Evolutionary conservation across 352 stramenopile species (phyloP).

Genomic region (Sclerospora graminicola): DNA sequence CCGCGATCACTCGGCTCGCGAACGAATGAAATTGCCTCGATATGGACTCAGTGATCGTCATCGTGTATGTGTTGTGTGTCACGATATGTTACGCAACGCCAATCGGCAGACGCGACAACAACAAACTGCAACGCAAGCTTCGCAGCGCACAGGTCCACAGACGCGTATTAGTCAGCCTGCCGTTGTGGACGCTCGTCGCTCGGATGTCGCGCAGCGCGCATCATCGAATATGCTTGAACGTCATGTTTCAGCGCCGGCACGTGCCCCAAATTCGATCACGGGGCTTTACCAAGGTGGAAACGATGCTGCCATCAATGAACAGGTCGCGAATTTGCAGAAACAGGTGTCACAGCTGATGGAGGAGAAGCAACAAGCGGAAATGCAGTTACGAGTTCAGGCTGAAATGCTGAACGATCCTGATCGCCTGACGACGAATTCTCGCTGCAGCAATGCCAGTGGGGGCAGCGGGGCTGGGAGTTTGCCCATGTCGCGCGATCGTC

Average conservation of each 20-base stretch:
- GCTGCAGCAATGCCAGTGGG: constrained; percentile 22
- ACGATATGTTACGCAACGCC: constrained; percentile 59
- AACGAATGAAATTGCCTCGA: constrained; percentile 73
- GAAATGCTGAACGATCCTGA: constrained; percentile 49
- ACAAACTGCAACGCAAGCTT: constrained; percentile 19
- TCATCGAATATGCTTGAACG: constrained; percentile 44
- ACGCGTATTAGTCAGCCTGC: constrained; percentile 14
- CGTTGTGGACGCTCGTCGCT: constrained; percentile 30
- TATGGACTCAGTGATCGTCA: constrained; percentile 71
- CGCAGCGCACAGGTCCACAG: constrained; percentile 14
- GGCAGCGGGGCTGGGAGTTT: constrained; percentile 14
- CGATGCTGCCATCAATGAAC: constrained; percentile 58
- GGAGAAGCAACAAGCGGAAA: constrained; percentile 75
- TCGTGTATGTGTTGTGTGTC: constrained; percentile 75
- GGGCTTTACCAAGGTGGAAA: constrained; percentile 7
- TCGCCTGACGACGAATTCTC: constrained; percentile 27
- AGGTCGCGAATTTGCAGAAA: constrained; percentile 77
- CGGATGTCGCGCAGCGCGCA: constrained; percentile 37
- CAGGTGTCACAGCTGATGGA: constrained; percentile 78
- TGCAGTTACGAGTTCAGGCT: constrained; percentile 56
- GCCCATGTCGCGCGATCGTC: constrained; percentile 28
- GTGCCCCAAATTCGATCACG: constrained; percentile 19
- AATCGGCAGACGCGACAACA: constrained; percentile 23
- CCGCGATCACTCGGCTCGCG: constrained; percentile 70
- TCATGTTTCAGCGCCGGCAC: constrained; percentile 61